These are phyloP conservation scores for Aspergillus tubingensis DNA, from an alignment of 2,329 filamentous ascomycete genomes.

Conservation along the genomic window DNA sequence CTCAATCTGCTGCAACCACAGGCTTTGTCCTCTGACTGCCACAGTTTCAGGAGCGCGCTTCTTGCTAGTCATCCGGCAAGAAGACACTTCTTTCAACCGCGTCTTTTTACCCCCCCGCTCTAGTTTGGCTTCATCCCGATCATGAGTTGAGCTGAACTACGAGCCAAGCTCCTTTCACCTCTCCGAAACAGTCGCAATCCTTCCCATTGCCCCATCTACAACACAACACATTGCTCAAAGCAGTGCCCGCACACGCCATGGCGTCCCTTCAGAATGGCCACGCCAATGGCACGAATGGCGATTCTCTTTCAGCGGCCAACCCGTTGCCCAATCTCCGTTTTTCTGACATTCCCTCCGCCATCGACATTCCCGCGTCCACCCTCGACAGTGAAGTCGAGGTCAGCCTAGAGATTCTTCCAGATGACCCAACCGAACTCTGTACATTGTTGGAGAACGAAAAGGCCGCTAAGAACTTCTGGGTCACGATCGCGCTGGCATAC, in stretches of 20 bases:
- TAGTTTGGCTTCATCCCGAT: constrained; percentile 18
- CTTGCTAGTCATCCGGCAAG: constrained; percentile 10
- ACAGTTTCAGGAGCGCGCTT: constrained; percentile 12
- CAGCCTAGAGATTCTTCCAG: constrained; percentile 83
- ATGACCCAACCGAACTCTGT: constrained; percentile 93
- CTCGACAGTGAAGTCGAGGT: constrained; percentile 79
- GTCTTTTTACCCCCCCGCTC: not conserved
- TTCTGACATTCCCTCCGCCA: constrained; percentile 62
- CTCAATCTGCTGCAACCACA: not conserved
- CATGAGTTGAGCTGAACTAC: constrained; percentile 32
- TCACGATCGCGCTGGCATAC: constrained; percentile 95
- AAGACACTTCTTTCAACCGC: constrained; percentile 4
- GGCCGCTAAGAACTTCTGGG: constrained; percentile 91
- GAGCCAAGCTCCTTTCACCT: constrained; percentile 12
- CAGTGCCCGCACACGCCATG: constrained; percentile 43
- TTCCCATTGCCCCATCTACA: constrained; percentile 2
- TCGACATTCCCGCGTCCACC: constrained; percentile 65
- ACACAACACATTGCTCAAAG: constrained; percentile 5
- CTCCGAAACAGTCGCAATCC: constrained; percentile 21
- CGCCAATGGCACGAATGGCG: constrained; percentile 55
- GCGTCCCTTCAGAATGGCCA: constrained; percentile 53
- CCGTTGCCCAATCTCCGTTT: constrained; percentile 52
- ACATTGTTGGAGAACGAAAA: constrained; percentile 92
- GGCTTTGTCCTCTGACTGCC: constrained; percentile 11
- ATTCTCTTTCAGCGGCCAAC: constrained; percentile 33